Base-by-base conservation (phyloP, 2,329 filamentous ascomycete genomes). In the Stachybotrys chartarum region DNA sequence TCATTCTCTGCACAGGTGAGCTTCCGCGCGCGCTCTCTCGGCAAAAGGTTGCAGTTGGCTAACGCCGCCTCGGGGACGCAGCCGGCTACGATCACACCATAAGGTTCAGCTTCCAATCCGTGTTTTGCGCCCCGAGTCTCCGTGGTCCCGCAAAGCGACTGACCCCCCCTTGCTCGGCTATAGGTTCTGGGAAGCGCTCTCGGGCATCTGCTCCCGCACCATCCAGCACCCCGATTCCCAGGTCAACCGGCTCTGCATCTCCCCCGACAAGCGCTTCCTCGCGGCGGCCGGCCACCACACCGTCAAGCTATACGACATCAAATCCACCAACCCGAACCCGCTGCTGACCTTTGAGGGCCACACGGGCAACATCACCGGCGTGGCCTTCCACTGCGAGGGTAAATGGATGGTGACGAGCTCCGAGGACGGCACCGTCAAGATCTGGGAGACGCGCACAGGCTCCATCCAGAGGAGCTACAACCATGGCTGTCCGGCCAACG, bases 341-440 rank as follows among this genome's bases (percentile, higher is more conserved):
- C 81, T 97, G 30, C 84, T 97, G 66, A 92, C 88, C 18, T 97
- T 99, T 66, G 93, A 97, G 69, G 94, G 94, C 47, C 94, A 99
- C 74, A 94, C 90, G 12, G 91, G 87, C 62, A 99, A 99, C 67
- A 87, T 99, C 68, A 99, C 94, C 0, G 94, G 94, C 48, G 90
- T 99, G 50, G 92, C 92, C 11, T 99, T 99, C 70, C 94, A 99
- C 72, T 97, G 93, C 70, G 94, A 99, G 72, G 92, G 93, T 11
- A 99, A 99, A 75, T 99, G 94, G 94, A 97, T 99, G 90, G 94
- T 97, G 17, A 99, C 94, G 10, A 95, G 89, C 71, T 96, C 90
- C 50, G 94, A 99, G 72, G 94, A 99, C 68, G 90, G 92, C 64
- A 96, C 91, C 0, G 92, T 97, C 67, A 96, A 96, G 78, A 96